phyloP scores from a whole-genome alignment of 2,329 filamentous ascomycete species.

The Biscogniauxia sp. region DNA sequence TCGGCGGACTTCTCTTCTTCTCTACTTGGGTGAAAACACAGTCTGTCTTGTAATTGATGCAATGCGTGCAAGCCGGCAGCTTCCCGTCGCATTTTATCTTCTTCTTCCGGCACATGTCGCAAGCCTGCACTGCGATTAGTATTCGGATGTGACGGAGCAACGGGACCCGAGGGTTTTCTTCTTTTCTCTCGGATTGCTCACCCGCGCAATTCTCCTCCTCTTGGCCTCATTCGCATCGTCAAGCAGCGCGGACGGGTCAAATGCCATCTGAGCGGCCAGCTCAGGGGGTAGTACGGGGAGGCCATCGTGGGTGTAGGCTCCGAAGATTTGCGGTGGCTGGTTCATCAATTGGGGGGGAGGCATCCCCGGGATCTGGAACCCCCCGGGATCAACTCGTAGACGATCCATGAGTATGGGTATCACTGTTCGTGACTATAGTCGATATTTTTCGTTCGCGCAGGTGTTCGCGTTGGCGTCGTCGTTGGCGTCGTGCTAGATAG shows the following conservation, averaged over 20 bases:
- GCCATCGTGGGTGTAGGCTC: constrained; percentile 58
- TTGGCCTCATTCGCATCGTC: constrained; percentile 79
- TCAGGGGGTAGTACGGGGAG: constrained; percentile 58
- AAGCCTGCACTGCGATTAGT: constrained; percentile 57
- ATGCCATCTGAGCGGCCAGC: constrained; percentile 58
- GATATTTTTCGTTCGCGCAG: constrained; percentile 3
- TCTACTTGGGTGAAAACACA: constrained; percentile 97
- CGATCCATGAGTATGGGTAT: constrained; percentile 43
- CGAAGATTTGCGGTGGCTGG: constrained; percentile 68
- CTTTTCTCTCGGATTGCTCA: constrained; percentile 42
- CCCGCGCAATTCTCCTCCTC: constrained; percentile 81
- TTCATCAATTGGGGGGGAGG: constrained; percentile 58
- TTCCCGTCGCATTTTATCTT: constrained; percentile 95
- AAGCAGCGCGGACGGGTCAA: constrained; percentile 53
- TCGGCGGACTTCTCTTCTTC: constrained; percentile 96
- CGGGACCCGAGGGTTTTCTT: too few relatives aligned
- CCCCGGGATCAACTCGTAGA: constrained; percentile 39
- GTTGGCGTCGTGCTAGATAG: neutral
- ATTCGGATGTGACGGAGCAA: neutral
- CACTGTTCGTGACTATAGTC: constrained; percentile 1
- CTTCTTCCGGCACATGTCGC: constrained; percentile 73
- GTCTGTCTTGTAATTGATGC: constrained; percentile 96
- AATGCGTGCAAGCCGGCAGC: constrained; percentile 91
- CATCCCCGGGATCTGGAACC: constrained; percentile 59
- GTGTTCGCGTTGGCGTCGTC: constrained; percentile 4